These are phyloP conservation scores for Boletus fagicola DNA, from an alignment of 768 basidiomycete genomes.

Conservation along the genomic window DNA sequence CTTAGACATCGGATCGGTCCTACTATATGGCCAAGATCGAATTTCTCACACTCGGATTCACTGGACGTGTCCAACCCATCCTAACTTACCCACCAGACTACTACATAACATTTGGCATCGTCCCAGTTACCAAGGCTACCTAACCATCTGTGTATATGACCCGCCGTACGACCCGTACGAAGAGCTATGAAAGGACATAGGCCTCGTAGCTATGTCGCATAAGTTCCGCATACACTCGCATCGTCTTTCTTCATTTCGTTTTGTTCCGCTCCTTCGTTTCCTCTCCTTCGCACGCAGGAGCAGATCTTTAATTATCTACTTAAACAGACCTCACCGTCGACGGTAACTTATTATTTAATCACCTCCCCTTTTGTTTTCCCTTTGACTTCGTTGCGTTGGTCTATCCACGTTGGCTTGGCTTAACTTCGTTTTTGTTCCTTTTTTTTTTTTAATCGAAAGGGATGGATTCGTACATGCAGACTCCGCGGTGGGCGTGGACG, in stretches of 20 bases:
- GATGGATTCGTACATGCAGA: too few species aligned
- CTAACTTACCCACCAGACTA: not conserved
- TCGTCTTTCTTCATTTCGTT: not conserved
- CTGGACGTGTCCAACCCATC: not conserved
- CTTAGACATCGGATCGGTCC: conserved; percentile 3
- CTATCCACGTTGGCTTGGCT: not conserved
- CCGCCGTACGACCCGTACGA: conserved; percentile 4
- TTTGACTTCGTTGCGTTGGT: not conserved
- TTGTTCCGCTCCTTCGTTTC: not conserved
- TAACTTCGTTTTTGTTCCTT: not conserved
- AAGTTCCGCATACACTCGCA: not conserved
- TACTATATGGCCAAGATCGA: not conserved
- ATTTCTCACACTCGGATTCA: not conserved
- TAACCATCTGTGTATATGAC: not conserved
- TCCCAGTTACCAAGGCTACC: not conserved
- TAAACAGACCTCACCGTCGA: not conserved
- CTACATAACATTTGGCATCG: not conserved
- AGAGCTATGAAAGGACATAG: conserved; percentile 5
- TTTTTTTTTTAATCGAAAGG: not conserved
- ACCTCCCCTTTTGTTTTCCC: not conserved
- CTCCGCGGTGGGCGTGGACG: too few species aligned
- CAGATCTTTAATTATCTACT: not conserved
- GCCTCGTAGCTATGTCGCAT: not conserved
- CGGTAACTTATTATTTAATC: not conserved
- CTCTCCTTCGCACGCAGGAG: not conserved